These are phyloP conservation scores for Antarctomyces pellizariae DNA, from an alignment of 495 filamentous ascomycete genomes.

Conservation along the genomic window DNA sequence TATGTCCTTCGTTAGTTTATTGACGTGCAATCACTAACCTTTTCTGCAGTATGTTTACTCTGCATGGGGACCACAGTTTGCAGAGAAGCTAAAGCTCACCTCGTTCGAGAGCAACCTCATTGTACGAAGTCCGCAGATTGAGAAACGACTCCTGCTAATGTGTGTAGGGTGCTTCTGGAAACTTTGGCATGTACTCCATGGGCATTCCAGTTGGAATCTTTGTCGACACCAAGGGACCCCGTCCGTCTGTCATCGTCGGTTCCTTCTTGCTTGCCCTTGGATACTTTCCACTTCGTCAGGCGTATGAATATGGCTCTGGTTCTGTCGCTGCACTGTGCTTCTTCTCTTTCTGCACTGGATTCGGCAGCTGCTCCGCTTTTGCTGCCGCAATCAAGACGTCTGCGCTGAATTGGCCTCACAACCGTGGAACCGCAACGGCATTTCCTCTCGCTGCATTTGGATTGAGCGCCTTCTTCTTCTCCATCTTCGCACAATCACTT, in stretches of 20 bases:
- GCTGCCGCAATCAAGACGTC: constrained; percentile 66
- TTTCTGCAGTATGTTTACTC: constrained; percentile 75
- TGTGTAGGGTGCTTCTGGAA: constrained; percentile 56
- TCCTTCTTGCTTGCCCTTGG: constrained; percentile 44
- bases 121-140: constrained; percentile 22
- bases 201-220: constrained; percentile 79
- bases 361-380: constrained; percentile 76
- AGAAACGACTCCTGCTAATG: constrained; percentile 3
- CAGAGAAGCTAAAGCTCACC: constrained; percentile 59
- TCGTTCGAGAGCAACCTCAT: constrained; percentile 83
- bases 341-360: constrained; percentile 61
- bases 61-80: constrained; percentile 92
- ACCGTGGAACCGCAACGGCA: constrained; percentile 82
- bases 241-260: constrained; percentile 51
- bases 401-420: constrained; percentile 76
- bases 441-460: constrained; percentile 86
- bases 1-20: constrained; percentile 21
- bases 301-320: constrained; percentile 37
- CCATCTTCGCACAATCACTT: constrained; percentile 44
- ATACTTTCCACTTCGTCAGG: constrained; percentile 56
- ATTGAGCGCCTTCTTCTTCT: constrained; percentile 90
- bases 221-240: constrained; percentile 63
- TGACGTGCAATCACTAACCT: constrained; percentile 6
- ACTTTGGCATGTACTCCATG: constrained; percentile 82
- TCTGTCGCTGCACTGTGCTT: constrained; percentile 50